These are phyloP conservation scores for Narthecium ossifragum DNA, from an alignment of 106 monocot species.

Conservation along the genomic window DNA sequence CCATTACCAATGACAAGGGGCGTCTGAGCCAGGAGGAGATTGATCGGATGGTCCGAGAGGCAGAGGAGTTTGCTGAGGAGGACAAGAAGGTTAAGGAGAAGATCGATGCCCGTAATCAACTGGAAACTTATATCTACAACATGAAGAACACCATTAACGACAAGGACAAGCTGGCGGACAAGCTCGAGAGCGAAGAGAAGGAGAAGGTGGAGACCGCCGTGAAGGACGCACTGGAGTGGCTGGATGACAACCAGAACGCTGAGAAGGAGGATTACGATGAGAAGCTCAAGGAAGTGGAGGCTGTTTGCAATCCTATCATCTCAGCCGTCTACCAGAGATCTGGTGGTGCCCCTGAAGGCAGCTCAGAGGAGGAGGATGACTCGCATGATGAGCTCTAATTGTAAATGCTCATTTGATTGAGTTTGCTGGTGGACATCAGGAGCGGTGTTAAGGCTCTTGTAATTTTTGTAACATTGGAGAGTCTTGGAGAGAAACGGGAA, in stretches of 20 bases:
- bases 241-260: conserved; percentile 42
- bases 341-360: conserved; percentile 34
- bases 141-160: conserved; percentile 49
- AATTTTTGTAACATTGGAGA: background rate
- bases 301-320: conserved; percentile 43
- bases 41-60: conserved; percentile 47
- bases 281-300: conserved; percentile 55
- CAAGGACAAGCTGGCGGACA: conserved; percentile 52
- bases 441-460: background rate
- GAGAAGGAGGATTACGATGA: conserved; percentile 56
- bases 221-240: conserved; percentile 47
- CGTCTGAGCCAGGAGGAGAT: conserved; percentile 58
- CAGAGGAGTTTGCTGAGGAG: conserved; percentile 50
- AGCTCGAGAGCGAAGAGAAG: conserved; percentile 48
- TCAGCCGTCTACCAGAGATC: conserved; percentile 45
- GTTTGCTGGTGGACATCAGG: background rate
- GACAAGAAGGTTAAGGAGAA: conserved; percentile 54
- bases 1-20: conserved; percentile 54
- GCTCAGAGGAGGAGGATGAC: conserved; percentile 26
- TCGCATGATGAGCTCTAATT: conserved; percentile 42
- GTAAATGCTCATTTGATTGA: background rate
- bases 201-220: conserved; percentile 44
- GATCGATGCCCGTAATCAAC: conserved; percentile 44
- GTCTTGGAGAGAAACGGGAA: background rate
- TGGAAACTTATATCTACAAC: conserved; percentile 53